phyloP scores from a whole-genome alignment of 1,284 basidiomycete species.

The Trametes pubescens region DNA sequence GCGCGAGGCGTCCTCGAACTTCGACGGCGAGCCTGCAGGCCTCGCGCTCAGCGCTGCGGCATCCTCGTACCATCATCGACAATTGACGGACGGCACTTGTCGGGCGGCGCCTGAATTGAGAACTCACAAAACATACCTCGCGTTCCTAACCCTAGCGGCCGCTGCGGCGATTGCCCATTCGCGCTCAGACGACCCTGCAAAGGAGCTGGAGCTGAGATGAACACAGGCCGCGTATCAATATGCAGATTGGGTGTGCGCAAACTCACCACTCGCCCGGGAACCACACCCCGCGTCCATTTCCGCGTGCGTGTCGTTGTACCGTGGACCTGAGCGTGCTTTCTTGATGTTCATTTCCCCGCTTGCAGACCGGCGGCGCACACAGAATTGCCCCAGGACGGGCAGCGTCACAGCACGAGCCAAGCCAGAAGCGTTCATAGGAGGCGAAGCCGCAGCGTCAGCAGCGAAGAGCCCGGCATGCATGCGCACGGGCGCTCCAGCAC shows the following conservation, averaged over 20 bases:
- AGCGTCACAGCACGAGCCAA: slow-evolving; percentile 5
- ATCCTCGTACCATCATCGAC: not conserved
- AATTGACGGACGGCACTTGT: not conserved
- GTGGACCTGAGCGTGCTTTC: not conserved
- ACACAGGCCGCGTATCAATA: not conserved
- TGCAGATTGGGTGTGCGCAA: not conserved
- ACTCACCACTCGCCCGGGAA: slow-evolving; percentile 2
- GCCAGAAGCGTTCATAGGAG: slow-evolving; percentile 15
- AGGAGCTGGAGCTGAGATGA: slow-evolving; percentile 2
- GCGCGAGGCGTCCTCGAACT: slow-evolving; percentile 11
- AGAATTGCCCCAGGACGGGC: not conserved
- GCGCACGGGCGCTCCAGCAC: not conserved
- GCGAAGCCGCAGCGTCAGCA: slow-evolving; percentile 4
- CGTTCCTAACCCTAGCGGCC: slow-evolving; percentile 26
- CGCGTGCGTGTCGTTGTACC: not conserved
- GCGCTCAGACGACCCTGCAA: not conserved
- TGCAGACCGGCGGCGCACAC: not conserved
- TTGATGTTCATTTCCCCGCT: not conserved
- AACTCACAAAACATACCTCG: not conserved
- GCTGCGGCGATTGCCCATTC: not conserved
- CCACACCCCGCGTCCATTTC: not conserved
- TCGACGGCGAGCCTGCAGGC: not conserved
- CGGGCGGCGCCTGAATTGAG: slow-evolving; percentile 7
- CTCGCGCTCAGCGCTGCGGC: not conserved
- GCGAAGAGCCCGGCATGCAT: slow-evolving; percentile 11